phyloP scores from a whole-genome alignment of 2,329 filamentous ascomycete genomes.

The Hansfordia pulvinata region DNA sequence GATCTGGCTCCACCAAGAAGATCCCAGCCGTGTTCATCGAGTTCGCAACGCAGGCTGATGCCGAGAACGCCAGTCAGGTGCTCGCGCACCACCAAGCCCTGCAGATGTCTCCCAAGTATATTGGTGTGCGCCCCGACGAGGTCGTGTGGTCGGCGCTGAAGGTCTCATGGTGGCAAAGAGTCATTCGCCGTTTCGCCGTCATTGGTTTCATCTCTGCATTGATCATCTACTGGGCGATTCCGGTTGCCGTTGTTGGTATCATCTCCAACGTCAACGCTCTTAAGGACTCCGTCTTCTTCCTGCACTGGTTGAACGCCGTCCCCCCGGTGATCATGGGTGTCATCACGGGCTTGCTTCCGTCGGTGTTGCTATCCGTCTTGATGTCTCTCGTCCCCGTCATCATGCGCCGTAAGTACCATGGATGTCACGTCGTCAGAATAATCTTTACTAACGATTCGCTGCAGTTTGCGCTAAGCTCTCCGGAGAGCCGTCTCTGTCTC shows the following conservation, averaged over 20 bases:
- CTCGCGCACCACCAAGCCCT: constrained; percentile 77
- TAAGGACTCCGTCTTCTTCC: constrained; percentile 44
- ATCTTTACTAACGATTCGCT: constrained; percentile 5
- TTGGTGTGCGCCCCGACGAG: constrained; percentile 70
- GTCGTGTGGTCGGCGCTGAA: constrained; percentile 79
- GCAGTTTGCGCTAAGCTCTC: constrained; percentile 63
- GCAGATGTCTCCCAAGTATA: constrained; percentile 75
- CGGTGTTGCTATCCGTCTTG: constrained; percentile 64
- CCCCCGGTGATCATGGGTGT: constrained; percentile 65
- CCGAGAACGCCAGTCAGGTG: constrained; percentile 76
- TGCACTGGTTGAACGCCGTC: constrained; percentile 57
- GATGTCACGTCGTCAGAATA: neutral
- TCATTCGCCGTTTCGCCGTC: constrained; percentile 57
- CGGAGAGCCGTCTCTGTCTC: constrained; percentile 66
- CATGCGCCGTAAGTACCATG: constrained; percentile 48
- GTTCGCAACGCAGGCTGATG: constrained; percentile 69
- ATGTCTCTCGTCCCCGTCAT: constrained; percentile 79
- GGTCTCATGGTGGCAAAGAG: constrained; percentile 76
- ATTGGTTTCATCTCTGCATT: constrained; percentile 60
- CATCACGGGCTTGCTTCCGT: constrained; percentile 72
- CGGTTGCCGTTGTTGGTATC: constrained; percentile 65
- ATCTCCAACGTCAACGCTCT: constrained; percentile 76
- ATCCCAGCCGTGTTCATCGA: constrained; percentile 81
- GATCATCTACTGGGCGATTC: constrained; percentile 76
- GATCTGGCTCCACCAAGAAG: constrained; percentile 47